Evolutionary conservation across 2,329 filamentous ascomycete genomes (phyloP).

Genomic region (Plectosphaerella cucumerina): DNA sequence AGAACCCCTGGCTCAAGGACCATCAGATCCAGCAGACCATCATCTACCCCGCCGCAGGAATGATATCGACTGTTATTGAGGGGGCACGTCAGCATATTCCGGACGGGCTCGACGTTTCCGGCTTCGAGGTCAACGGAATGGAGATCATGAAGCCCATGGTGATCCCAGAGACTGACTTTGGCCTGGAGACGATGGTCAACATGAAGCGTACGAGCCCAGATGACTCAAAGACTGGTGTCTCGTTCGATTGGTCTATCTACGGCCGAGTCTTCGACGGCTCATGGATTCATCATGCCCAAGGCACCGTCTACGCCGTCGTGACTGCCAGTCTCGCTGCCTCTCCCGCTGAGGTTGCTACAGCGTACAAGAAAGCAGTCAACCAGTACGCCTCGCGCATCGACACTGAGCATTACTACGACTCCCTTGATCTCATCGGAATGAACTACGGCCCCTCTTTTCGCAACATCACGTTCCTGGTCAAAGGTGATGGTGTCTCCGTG

Average conservation of each 20-base stretch:
- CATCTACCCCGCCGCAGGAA: constrained; percentile 47
- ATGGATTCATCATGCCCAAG: constrained; percentile 10
- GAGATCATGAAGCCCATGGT: constrained; percentile 47
- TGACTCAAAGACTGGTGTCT: constrained; percentile 6
- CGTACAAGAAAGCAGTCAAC: not conserved
- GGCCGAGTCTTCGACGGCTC: constrained; percentile 33
- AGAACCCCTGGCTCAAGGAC: constrained; percentile 49
- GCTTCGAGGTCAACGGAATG: constrained; percentile 41
- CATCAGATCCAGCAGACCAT: constrained; percentile 46
- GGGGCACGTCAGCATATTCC: constrained; percentile 35
- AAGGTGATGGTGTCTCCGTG: constrained; percentile 26
- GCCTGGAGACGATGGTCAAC: constrained; percentile 46
- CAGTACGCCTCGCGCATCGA: not conserved
- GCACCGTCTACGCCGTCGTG: not conserved
- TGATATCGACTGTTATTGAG: constrained; percentile 45
- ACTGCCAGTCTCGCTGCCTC: not conserved
- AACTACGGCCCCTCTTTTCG: constrained; percentile 47
- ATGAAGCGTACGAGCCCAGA: constrained; percentile 24
- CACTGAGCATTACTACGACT: constrained; percentile 40
- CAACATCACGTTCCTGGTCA: constrained; percentile 35
- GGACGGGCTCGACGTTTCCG: constrained; percentile 17
- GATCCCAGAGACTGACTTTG: constrained; percentile 38
- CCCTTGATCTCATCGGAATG: constrained; percentile 45
- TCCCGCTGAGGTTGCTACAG: not conserved
- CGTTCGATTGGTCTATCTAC: constrained; percentile 39